Evolutionary conservation across 345 rosid genomes (phyloP).

Genomic region (Acer saccharum): DNA sequence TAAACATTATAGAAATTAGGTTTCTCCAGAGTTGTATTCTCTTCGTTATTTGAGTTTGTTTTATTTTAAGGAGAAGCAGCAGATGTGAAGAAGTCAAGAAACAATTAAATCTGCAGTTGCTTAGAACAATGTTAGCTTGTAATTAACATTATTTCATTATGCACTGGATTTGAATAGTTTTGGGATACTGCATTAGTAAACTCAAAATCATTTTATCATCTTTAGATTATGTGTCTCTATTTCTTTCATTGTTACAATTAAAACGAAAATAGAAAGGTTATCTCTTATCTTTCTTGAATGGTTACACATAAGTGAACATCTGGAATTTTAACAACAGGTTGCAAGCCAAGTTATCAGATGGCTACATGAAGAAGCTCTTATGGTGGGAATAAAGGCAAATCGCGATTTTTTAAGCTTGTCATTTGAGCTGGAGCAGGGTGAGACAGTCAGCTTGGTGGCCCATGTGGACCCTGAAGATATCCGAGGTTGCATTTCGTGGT

Average conservation of each 20-base stretch:
- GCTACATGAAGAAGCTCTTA: slow-evolving; percentile 89
- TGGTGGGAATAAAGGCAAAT: slow-evolving; percentile 75
- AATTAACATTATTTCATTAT: not conserved
- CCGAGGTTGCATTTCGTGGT: slow-evolving; percentile 85
- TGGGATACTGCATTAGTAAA: not conserved
- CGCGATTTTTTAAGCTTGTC: slow-evolving; percentile 73
- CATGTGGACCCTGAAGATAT: slow-evolving; percentile 77
- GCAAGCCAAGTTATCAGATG: slow-evolving; percentile 95
- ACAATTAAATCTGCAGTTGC: not conserved
- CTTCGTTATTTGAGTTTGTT: not conserved
- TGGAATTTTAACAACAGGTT: slow-evolving; percentile 44
- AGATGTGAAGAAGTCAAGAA: not conserved
- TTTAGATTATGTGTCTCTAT: not conserved
- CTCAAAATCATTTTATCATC: not conserved
- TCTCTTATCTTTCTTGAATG: not conserved
- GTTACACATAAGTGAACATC: not conserved
- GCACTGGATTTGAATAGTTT: not conserved
- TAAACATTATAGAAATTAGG: not conserved
- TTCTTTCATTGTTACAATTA: not conserved
- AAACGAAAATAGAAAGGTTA: not conserved
- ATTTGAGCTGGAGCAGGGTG: slow-evolving; percentile 84
- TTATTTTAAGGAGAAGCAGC: not conserved
- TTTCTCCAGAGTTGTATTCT: not conserved
- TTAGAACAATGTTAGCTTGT: not conserved
- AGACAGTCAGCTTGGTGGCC: slow-evolving; percentile 77